phyloP scores from a whole-genome alignment of 2,329 filamentous ascomycete genomes.

The Helicocarpus griseus region DNA sequence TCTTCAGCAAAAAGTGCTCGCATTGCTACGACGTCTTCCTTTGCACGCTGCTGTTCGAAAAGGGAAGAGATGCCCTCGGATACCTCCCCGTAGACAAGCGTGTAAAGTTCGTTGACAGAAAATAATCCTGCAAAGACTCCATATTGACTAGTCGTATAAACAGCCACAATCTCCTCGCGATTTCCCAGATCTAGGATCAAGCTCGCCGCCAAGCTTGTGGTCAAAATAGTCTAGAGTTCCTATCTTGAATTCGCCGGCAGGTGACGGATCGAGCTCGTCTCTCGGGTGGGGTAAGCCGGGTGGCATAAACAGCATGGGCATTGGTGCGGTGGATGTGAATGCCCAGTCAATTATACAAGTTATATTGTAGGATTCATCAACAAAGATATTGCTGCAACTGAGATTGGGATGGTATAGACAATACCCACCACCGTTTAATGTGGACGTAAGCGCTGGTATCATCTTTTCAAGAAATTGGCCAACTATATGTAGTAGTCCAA shows the following conservation, averaged over 20 bases:
- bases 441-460: conserved; percentile 3
- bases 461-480: conserved; percentile 15
- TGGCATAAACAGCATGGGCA: conserved; percentile 12
- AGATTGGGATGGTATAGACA: conserved; percentile 25
- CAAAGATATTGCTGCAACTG: conserved; percentile 30
- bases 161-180: background rate
- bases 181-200: background rate
- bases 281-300: conserved; percentile 17
- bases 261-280: conserved; percentile 8
- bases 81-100: background rate
- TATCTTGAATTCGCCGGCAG: background rate
- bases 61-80: background rate
- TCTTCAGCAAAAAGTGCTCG: background rate
- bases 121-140: conserved; percentile 1
- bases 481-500: conserved; percentile 19
- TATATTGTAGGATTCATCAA: conserved; percentile 24
- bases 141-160: background rate
- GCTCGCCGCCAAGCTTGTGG: background rate
- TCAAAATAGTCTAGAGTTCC: background rate
- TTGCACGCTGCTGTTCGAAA: background rate
- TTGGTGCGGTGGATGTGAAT: conserved; percentile 16
- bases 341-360: conserved; percentile 25
- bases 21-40: background rate
- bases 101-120: background rate
- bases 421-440: conserved; percentile 7